phyloP scores from a whole-genome alignment of 1,284 basidiomycete species.

The Malassezia nana region DNA sequence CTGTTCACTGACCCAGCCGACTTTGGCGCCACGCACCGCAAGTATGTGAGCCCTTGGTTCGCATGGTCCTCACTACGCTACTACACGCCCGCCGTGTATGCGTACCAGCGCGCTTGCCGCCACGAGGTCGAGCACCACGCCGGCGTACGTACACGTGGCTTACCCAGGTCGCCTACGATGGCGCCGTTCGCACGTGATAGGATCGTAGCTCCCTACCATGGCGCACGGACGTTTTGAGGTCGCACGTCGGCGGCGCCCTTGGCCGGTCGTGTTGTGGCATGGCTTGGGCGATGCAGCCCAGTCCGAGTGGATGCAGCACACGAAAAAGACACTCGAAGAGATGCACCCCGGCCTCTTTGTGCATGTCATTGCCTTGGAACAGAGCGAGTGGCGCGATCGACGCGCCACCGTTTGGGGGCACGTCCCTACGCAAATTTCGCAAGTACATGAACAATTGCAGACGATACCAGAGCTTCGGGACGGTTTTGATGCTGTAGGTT shows the following conservation, averaged over 20 bases:
- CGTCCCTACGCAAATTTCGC: conserved; percentile 61
- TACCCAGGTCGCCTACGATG: conserved; percentile 1
- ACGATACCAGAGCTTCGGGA: conserved; percentile 60
- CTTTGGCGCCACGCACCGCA: not conserved
- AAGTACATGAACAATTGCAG: conserved; percentile 61
- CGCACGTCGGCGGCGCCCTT: not conserved
- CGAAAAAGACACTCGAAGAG: conserved; percentile 59
- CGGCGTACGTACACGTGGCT: conserved; percentile 1
- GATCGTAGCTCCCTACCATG: too few species aligned
- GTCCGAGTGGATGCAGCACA: conserved; percentile 55
- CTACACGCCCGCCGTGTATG: conserved; percentile 8
- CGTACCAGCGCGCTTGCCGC: conserved; percentile 7
- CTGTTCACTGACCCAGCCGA: conserved; percentile 51
- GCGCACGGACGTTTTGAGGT: too few species aligned
- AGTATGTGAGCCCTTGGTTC: conserved; percentile 9
- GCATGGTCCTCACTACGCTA: conserved; percentile 4
- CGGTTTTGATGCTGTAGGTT: conserved; percentile 52
- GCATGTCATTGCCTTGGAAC: conserved; percentile 56
- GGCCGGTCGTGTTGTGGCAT: conserved; percentile 76
- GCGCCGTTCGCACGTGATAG: not conserved
- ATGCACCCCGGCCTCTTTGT: conserved; percentile 76
- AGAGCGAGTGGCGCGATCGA: conserved; percentile 57
- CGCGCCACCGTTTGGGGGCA: conserved; percentile 69
- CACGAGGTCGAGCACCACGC: conserved; percentile 9
- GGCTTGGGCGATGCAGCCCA: conserved; percentile 64